Base-by-base conservation (phyloP, 2,329 filamentous ascomycete species). In the Leptodontidium sp. region DNA sequence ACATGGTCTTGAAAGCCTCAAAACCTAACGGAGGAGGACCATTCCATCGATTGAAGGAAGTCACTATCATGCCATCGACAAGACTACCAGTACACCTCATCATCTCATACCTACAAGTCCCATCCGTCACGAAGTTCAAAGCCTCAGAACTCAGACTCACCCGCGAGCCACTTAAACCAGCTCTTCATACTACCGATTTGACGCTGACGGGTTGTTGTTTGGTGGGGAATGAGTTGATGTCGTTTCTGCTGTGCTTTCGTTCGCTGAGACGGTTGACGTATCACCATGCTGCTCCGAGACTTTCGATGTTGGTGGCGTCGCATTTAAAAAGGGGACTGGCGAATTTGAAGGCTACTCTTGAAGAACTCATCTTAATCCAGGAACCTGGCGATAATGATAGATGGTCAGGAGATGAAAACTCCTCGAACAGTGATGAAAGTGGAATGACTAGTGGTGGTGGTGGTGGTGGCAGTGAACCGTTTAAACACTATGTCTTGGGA, bases 91-190 rank as follows among this genome's bases (percentile, higher is more conserved):
- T 62, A 4, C 17, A 62, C 9, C 17, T 50, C 9, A 35, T 62
- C 26, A 21, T 62, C 14, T 26, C 59, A 14, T 62, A 21, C 43
- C 24, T 62, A 11, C 59, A 62, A 12, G 43, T 62, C 45, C 40
- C 45, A 32, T 62, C 59, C 26, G 24, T 62, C 24, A 62, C 43
- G 14, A 35, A 62, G 14, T 49, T 62, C 15, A 11, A 14, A 8
- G 43, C 59, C 8, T 29, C 40, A 29, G 17, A 35, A 12, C 12
- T 62, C 4, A 49, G 15, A 43, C 43, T 47, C 11, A 17, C 4
- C 1, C 52, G 29, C 9, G 17, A 8, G 17, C 38, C n/a, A 9
- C 14, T 32, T 3, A 43, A 43, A n/a, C 8, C n/a, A 62, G 26
- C 43, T 8, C 32, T 62, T 17, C 24, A 50, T 12, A 21, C 49